Conservation (phyloP, 371 early-diverging fungal species). For the Rhizopus sp. region DNA sequence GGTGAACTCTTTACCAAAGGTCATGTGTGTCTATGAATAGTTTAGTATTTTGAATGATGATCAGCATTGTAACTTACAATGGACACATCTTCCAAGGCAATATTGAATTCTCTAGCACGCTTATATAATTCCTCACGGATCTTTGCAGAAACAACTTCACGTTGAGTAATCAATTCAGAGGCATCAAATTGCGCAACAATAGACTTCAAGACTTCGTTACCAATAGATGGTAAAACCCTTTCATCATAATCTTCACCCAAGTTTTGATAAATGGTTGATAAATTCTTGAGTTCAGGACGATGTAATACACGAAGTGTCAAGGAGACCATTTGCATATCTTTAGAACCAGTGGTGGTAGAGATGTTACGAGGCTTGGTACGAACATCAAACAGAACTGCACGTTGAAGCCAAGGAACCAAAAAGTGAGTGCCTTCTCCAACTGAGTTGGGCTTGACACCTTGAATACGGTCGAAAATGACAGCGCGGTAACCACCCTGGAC, state of each 20-base stretch:
- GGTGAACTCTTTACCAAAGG: conserved; percentile 97
- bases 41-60: background rate
- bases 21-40: conserved; percentile 85
- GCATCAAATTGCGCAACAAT: conserved; percentile 99
- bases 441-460: conserved; percentile 85
- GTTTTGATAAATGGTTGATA: conserved; percentile 88
- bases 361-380: conserved; percentile 96
- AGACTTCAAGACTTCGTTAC: conserved; percentile 98
- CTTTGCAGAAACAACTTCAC: conserved; percentile 93
- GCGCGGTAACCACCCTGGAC: conserved; percentile 97
- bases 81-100: conserved; percentile 97
- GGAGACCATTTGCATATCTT: conserved; percentile 91
- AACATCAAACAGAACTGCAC: conserved; percentile 82
- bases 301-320: conserved; percentile 94
- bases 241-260: conserved; percentile 97
- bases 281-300: conserved; percentile 79
- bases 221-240: conserved; percentile 96
- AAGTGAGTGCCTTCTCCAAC: conserved; percentile 97
- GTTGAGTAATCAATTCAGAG: conserved; percentile 96
- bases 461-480: conserved; percentile 94
- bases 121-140: conserved; percentile 94
- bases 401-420: conserved; percentile 91
- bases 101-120: conserved; percentile 93
- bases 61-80: conserved; percentile 65
- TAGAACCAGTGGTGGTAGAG: conserved; percentile 90